Evolutionary conservation across 2,329 filamentous ascomycete genomes (phyloP), one percentile per base, ranked within the genome.

Genomic region (Fusarium gaditjirri): DNA sequence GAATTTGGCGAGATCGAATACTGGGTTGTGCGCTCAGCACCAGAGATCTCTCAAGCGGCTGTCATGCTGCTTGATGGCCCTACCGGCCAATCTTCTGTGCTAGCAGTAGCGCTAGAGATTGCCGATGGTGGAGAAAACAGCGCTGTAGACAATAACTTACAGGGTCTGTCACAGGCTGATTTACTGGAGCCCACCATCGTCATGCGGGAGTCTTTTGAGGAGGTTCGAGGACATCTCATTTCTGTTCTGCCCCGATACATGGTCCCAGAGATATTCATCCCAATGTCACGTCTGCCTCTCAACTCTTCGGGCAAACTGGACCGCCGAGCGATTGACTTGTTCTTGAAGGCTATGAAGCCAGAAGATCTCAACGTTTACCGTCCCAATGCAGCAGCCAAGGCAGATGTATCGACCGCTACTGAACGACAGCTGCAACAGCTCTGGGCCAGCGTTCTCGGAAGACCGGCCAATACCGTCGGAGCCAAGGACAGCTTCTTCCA

Each of bases 1-100:
- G 58, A 61, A 9, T 33, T 61, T 4, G 58, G 58, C 8, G 49
- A 55, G 39, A 61, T 61, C 9, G 61, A 63, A 39, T 63, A 63
- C 17, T 56, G 53, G 53, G 53, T 56, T 17, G 53, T 56, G 16
- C 53, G 53, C 3, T 56, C 53, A 46, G 29, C 38, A 11, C 7
- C n/a, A 3, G 54, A 56, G 6, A 35, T 46, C n/a, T 46, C 53
- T 1, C 53, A 56, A 25, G 53, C 53, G 0, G 39, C 53, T 25
- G 53, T 56, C 0, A 56, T 46, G 23, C 29, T 56, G 0, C 53
- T 56, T 7, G 39, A 56, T 17, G 38, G 39, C 1, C 49, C 49
- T 29, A 35, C 5, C 13, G 42, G 41, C 21, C 54, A 35, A 29
- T 57, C 54, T 14, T 27, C 41, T 12, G 54, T 57, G 11, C 41